A percentile compares a stretch with the other conserved stretches of the same genome.
These are phyloP conservation scores for Allantophomopsis cytisporea DNA, from an alignment of 2,329 filamentous ascomycete genomes.

Conservation along the genomic window DNA sequence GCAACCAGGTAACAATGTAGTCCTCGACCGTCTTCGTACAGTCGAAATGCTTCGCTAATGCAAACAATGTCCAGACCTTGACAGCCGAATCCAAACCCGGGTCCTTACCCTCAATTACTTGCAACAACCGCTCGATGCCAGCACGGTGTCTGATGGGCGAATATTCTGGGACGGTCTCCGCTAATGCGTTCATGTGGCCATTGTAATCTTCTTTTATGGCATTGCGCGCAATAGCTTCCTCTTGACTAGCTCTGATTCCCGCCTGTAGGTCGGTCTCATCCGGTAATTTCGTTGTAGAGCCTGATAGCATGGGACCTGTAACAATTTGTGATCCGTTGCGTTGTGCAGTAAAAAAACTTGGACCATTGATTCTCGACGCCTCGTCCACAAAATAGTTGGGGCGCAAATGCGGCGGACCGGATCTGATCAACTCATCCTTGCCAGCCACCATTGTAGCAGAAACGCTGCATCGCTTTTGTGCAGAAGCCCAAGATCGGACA, in stretches of 20 bases:
- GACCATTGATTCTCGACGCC: no score
- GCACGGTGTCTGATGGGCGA: conserved; percentile 48
- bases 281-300: neutral
- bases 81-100: conserved; percentile 49
- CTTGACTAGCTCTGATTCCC: no score
- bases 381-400: neutral
- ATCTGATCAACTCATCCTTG: conserved; percentile 24
- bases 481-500: conserved; percentile 39
- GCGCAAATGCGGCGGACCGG: neutral
- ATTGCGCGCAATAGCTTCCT: no score
- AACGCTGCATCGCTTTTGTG: conserved; percentile 22
- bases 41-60: conserved; percentile 44
- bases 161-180: conserved; percentile 36
- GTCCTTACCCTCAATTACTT: conserved; percentile 38
- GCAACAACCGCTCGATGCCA: conserved; percentile 48
- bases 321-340: neutral
- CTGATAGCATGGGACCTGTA: neutral
- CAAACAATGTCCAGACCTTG: conserved; percentile 53
- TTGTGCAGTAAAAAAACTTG: no score
- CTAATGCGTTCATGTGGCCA: neutral
- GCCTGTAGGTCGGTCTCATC: no score
- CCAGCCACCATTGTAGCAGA: conserved; percentile 28
- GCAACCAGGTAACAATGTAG: conserved; percentile 43
- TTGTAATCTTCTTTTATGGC: no score
- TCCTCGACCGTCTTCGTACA: conserved; percentile 32